Conservation (phyloP, 1,284 basidiomycete genomes). For the Tetrapyrgos nigripes region DNA sequence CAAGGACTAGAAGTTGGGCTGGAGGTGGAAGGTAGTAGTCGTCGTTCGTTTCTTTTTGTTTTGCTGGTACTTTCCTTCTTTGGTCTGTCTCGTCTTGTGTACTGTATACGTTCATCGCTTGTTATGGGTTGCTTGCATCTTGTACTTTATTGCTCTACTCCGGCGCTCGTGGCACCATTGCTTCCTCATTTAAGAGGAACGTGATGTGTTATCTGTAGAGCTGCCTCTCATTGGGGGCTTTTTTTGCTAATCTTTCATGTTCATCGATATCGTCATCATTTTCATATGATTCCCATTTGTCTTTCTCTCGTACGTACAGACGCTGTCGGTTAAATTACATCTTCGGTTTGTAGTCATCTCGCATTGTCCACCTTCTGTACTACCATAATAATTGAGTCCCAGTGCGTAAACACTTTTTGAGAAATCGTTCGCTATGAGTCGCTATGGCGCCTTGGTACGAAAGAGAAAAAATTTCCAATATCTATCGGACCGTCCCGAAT, state of each 20-base stretch:
- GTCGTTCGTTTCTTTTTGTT: not conserved
- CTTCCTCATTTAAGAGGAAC: no score
- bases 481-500: no score
- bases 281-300: not conserved
- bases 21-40: conserved; percentile 12
- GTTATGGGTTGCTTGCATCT: conserved; percentile 5
- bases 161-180: not conserved
- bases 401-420: no score
- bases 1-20: conserved; percentile 18
- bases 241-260: not conserved
- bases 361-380: not conserved
- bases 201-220: no score
- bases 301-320: not conserved
- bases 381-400: not conserved
- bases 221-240: no score
- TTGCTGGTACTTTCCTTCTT: not conserved
- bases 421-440: no score
- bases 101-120: not conserved
- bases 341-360: conserved; percentile 3
- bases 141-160: conserved; percentile 1
- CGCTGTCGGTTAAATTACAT: not conserved
- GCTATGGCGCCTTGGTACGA: no score
- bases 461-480: no score
- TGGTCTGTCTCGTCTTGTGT: not conserved
- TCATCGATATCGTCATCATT: not conserved